Conservation (phyloP, 768 basidiomycete genomes). For the Suillus placidus region DNA sequence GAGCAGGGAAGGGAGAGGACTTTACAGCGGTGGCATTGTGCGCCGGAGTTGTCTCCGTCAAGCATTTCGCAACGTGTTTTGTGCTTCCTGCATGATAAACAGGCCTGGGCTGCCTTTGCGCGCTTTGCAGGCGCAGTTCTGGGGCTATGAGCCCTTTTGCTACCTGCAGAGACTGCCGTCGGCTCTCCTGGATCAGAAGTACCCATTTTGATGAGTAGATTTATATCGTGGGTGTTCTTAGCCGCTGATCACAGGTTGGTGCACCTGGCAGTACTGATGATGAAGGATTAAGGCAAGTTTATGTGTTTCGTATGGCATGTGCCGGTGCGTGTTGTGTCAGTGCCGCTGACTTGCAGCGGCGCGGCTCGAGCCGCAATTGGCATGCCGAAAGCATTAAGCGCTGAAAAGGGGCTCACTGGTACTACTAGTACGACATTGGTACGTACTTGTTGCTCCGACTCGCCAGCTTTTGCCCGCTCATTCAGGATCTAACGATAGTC, state of each 20-base stretch:
- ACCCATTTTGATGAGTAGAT: slow-evolving; percentile 13
- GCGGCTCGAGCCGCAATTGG: not conserved
- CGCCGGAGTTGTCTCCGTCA: slow-evolving; percentile 38
- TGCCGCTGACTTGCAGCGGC: slow-evolving; percentile 3
- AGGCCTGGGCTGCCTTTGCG: slow-evolving; percentile 48
- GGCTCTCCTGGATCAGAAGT: slow-evolving; percentile 24
- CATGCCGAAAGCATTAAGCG: not conserved
- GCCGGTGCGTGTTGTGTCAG: not conserved
- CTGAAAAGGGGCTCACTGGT: not conserved
- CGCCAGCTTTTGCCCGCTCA: too few species aligned
- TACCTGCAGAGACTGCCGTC: slow-evolving; percentile 15
- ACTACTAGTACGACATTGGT: too few species aligned
- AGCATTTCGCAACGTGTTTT: slow-evolving; percentile 55
- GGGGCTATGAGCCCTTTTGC: slow-evolving; percentile 36
- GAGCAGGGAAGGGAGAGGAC: slow-evolving; percentile 50
- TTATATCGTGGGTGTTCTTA: too few species aligned
- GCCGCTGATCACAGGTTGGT: not conserved
- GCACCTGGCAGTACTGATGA: not conserved
- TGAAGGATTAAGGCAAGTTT: slow-evolving; percentile 4
- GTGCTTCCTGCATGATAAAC: slow-evolving; percentile 48
- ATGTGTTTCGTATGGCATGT: not conserved
- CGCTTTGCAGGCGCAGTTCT: slow-evolving; percentile 38
- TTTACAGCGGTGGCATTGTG: slow-evolving; percentile 53
- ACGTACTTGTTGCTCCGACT: too few species aligned
- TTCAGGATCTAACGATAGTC: too few species aligned